Base-by-base conservation (phyloP, 371 early-diverging fungal species). In the Mortierella sp. region DNA sequence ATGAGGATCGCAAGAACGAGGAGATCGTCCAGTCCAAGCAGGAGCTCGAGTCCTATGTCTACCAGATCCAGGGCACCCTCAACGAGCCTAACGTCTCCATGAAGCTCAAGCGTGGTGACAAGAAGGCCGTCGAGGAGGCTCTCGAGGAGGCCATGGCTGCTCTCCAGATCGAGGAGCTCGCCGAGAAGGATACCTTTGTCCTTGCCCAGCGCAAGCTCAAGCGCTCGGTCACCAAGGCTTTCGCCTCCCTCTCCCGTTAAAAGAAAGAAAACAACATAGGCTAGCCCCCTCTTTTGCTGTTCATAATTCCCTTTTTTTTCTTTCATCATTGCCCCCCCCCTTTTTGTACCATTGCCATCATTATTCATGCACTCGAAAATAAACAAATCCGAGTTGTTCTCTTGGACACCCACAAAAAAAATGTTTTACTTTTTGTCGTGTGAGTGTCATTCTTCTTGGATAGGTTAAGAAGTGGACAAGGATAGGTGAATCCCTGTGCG, bases 191-290 rank as follows among this genome's bases (percentile, higher is more conserved):
- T 83, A 96, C 95, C 88, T 93, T 94, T 89, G 95, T 93, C 89
- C 90, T 94, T 91, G 93, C 95, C 84, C 96, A 97, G 91, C 95
- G 97, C 92, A 97, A 98, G 92, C 93, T 99, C 81, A 96, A 99
- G 93, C 94, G 95, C 88, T 90, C 91, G 81, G 92, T 93, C 87
- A 93, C 93, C 90, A 94, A 94, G 87, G 96, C 94, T 77, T 95
- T 96, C 88, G 92, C 91, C 75, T 89, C 91, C 88, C 89, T 94
- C 76, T 92, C 85, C 79, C 76, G 76, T 41, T 76, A 76, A 76
- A 75, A 12, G 11, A 58, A 58, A 12, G n/a, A 29, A 58, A 58
- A 21, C 51, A 55, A n/a, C 60, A 58, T 27, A 58, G 60, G 60
- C 60, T 58, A 58, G 60, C 49, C 27, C 29, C 32, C 54, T 54